Conservation (phyloP, 306 rosid genomes). For the Prunus campanulata region DNA sequence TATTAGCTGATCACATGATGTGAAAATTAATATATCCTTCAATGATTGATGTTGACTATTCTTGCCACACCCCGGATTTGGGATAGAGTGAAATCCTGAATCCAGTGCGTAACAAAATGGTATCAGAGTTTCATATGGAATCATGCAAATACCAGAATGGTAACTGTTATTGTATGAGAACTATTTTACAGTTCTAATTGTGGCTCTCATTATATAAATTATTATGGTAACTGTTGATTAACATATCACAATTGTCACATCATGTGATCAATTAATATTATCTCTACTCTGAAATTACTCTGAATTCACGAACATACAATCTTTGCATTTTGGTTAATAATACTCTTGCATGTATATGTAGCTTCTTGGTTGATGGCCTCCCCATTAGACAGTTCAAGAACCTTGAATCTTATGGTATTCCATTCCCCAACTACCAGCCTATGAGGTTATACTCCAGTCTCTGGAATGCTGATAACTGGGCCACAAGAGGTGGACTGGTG, state of each 20-base stretch:
- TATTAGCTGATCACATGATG: too few relatives aligned
- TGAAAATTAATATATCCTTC: too few relatives aligned
- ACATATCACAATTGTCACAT: too few relatives aligned
- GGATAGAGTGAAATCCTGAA: too few relatives aligned
- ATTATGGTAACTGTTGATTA: too few relatives aligned
- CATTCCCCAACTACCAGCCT: slow-evolving; percentile 29
- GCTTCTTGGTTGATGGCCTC: slow-evolving; percentile 40
- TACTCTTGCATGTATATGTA: not conserved
- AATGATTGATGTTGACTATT: not conserved
- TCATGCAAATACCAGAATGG: too few relatives aligned
- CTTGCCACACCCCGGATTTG: not conserved
- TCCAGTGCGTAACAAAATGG: too few relatives aligned
- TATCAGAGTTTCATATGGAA: too few relatives aligned
- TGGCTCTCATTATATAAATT: too few relatives aligned
- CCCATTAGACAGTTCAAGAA: slow-evolving; percentile 44
- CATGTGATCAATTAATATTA: too few relatives aligned
- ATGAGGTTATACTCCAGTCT: slow-evolving; percentile 43
- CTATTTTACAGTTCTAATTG: too few relatives aligned
- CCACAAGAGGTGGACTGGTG: slow-evolving; percentile 35
- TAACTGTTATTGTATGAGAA: too few relatives aligned
- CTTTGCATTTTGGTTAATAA: not conserved
- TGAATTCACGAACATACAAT: not conserved
- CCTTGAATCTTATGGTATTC: slow-evolving; percentile 16
- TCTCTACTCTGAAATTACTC: not conserved
- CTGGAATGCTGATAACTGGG: slow-evolving; percentile 47